Conservation (phyloP, 768 basidiomycete species). For the Nidularia pulvinata region DNA sequence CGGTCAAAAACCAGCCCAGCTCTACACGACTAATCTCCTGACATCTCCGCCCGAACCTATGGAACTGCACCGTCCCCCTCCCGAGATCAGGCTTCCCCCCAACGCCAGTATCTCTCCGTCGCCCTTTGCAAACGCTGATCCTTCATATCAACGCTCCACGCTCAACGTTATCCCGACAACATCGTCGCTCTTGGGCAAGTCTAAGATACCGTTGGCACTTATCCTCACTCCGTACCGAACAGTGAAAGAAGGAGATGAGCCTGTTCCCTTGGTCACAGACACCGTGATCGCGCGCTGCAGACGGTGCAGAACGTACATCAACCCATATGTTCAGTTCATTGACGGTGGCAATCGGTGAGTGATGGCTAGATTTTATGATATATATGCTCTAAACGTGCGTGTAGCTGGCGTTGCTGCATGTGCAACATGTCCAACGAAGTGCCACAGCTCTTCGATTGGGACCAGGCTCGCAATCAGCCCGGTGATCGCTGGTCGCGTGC, state of each 20-base stretch:
- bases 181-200: constrained; percentile 83
- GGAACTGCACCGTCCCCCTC: constrained; percentile 79
- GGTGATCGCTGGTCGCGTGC: constrained; percentile 94
- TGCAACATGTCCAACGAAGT: constrained; percentile 98
- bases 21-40: constrained; percentile 90
- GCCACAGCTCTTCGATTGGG: constrained; percentile 98
- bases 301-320: constrained; percentile 96
- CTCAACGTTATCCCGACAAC: constrained; percentile 93
- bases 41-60: constrained; percentile 91
- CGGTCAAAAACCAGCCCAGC: constrained; percentile 67
- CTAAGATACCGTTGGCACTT: constrained; percentile 88
- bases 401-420: constrained; percentile 98
- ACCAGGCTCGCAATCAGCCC: constrained; percentile 89
- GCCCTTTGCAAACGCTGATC: constrained; percentile 81
- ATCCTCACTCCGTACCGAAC: constrained; percentile 91
- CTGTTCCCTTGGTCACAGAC: constrained; percentile 90
- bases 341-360: constrained; percentile 90
- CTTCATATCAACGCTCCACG: constrained; percentile 91
- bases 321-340: constrained; percentile 97
- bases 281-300: constrained; percentile 96
- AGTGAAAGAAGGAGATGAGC: constrained; percentile 78
- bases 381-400: neutral
- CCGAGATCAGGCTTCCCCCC: constrained; percentile 88
- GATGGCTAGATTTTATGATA: neutral
- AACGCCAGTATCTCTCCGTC: constrained; percentile 79